phyloP scores from a whole-genome alignment of 1,284 basidiomycete genomes.

The Ganoderma leucocontextum region DNA sequence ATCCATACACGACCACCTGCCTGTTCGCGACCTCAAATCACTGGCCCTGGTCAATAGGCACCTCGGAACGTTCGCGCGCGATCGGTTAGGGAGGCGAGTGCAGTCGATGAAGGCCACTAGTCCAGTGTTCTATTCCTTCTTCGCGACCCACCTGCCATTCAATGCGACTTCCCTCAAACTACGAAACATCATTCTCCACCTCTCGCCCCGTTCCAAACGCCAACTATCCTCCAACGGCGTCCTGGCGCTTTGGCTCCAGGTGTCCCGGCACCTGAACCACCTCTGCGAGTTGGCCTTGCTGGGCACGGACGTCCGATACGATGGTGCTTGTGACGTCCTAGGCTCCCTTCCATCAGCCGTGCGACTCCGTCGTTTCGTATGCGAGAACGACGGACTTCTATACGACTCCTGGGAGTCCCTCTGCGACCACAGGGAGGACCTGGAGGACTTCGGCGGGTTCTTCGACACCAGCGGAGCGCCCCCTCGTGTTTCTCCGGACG shows the following conservation, averaged over 20 bases:
- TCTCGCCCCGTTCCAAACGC: neutral
- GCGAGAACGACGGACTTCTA: neutral
- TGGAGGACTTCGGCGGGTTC: conserved; percentile 1
- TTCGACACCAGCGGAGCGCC: no score
- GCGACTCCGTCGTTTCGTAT: neutral
- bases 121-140: neutral
- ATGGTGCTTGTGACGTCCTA: neutral
- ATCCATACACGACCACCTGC: neutral
- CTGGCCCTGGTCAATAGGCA: neutral
- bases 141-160: neutral
- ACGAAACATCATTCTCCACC: neutral
- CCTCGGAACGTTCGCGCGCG: neutral
- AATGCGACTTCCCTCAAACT: no score
- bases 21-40: neutral
- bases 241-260: neutral
- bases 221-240: neutral
- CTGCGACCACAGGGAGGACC: neutral
- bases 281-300: neutral
- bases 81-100: neutral
- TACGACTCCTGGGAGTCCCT: neutral
- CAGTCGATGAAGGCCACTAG: neutral
- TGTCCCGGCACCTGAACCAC: neutral
- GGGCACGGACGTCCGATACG: neutral
- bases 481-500: neutral
- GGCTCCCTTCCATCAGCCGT: neutral